These are phyloP conservation scores for Pythium grandisporangium DNA, from an alignment of 352 stramenopile genomes.

Conservation along the genomic window DNA sequence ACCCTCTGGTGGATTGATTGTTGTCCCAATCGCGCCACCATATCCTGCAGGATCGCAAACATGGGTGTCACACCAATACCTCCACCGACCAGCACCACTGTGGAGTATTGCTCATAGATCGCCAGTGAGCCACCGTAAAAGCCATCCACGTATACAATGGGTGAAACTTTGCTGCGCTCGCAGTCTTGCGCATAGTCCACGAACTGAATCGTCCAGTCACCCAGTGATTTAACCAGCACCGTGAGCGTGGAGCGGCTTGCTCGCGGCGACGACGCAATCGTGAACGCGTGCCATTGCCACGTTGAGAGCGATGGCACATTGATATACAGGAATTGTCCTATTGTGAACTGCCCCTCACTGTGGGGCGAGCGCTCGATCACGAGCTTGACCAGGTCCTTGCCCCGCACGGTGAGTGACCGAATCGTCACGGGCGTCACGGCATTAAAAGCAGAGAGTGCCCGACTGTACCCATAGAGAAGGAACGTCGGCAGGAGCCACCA, in stretches of 20 bases:
- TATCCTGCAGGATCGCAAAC: constrained; percentile 25
- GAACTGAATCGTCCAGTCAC: constrained; percentile 23
- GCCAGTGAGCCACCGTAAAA: constrained; percentile 26
- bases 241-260: constrained; percentile 15
- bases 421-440: constrained; percentile 18
- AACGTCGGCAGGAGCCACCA: constrained; percentile 28
- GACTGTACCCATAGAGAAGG: constrained; percentile 26
- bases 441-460: constrained; percentile 17
- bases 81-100: constrained; percentile 17
- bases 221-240: constrained; percentile 28
- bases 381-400: constrained; percentile 22
- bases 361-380: constrained; percentile 14
- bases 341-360: constrained; percentile 11
- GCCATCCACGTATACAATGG: constrained; percentile 30
- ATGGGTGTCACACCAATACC: constrained; percentile 31
- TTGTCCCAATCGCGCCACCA: constrained; percentile 14
- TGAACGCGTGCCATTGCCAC: constrained; percentile 46
- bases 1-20: too few species aligned
- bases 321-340: constrained; percentile 40
- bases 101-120: constrained; percentile 23
- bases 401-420: constrained; percentile 10
- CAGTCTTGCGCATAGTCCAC: constrained; percentile 25
- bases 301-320: constrained; percentile 33
- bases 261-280: constrained; percentile 27
- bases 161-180: constrained; percentile 9